A percentile compares a stretch with the other conserved stretches of the same genome.
phyloP scores from a whole-genome alignment of 306 rosid species.

The Vigna trinervia region DNA sequence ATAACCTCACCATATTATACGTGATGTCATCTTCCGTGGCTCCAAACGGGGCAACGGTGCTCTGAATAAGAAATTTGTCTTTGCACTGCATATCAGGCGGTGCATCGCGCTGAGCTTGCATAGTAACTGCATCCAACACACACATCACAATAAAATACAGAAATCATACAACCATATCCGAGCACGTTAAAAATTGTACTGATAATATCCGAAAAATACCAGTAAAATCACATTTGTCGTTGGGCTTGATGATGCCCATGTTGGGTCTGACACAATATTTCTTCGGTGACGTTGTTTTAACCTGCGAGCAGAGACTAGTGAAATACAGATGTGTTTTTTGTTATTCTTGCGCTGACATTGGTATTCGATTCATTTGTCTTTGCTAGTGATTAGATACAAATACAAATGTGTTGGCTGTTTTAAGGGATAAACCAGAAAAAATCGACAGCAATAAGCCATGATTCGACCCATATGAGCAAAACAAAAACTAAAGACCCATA shows the following conservation, averaged over 20 bases:
- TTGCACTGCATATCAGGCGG: slow-evolving; percentile 85
- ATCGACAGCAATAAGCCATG: too few relatives aligned
- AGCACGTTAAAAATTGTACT: not conserved
- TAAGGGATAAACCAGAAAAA: too few relatives aligned
- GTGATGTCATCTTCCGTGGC: slow-evolving; percentile 73
- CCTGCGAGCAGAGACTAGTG: slow-evolving; percentile 53
- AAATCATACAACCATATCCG: not conserved
- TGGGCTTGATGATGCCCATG: slow-evolving; percentile 79
- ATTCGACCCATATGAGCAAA: too few relatives aligned
- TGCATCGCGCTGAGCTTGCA: slow-evolving; percentile 86
- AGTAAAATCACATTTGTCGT: slow-evolving; percentile 70
- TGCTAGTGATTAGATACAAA: not conserved
- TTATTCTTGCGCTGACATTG: not conserved
- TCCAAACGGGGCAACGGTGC: slow-evolving; percentile 70
- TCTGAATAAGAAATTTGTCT: slow-evolving; percentile 90
- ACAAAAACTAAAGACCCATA: too few relatives aligned
- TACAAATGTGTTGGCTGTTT: too few relatives aligned
- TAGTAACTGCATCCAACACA: slow-evolving; percentile 67
- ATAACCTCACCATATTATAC: slow-evolving; percentile 65
- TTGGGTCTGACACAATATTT: slow-evolving; percentile 94
- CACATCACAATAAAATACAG: not conserved
- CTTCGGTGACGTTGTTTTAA: slow-evolving; percentile 92
- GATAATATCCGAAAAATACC: slow-evolving; percentile 54
- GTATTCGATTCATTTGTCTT: not conserved
- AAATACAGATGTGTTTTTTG: not conserved